Percentiles rank a stretch among this genome's conserved stretches.
These are phyloP conservation scores for Vitis rupestris DNA, from an alignment of 164 flowering plant genomes.

Conservation along the genomic window DNA sequence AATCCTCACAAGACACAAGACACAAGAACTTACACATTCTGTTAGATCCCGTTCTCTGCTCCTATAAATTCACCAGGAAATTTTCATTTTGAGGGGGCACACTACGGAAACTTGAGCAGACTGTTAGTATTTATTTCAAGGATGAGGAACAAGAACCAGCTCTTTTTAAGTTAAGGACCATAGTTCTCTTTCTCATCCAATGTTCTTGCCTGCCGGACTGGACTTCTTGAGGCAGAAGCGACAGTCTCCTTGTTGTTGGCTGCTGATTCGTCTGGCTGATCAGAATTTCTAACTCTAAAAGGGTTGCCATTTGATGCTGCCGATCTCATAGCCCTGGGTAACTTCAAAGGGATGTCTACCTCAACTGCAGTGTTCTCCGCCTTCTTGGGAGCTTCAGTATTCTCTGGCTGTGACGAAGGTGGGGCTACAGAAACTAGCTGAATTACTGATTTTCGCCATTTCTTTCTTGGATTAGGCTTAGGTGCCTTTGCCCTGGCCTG, in stretches of 20 bases:
- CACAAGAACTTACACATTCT: no score
- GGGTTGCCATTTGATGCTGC: conserved; percentile 40
- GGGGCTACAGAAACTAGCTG: conserved; percentile 66
- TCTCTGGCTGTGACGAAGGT: conserved; percentile 37
- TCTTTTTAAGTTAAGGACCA: conserved; percentile 9
- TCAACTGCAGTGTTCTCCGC: conserved; percentile 20
- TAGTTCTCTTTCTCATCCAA: conserved; percentile 73
- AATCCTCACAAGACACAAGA: no score
- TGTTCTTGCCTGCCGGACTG: conserved; percentile 34
- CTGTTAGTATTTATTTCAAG: no score
- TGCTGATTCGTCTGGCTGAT: conserved; percentile 27
- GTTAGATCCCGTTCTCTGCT: no score
- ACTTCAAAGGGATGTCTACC: conserved; percentile 35
- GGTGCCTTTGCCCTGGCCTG: conserved; percentile 70
- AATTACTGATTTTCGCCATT: no score
- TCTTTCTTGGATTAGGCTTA: conserved; percentile 27
- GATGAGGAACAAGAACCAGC: no score
- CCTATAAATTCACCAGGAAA: no score
- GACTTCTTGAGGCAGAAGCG: conserved; percentile 32
- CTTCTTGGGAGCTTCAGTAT: conserved; percentile 20
- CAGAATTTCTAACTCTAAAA: conserved; percentile 69
- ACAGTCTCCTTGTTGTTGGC: conserved; percentile 34
- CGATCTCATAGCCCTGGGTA: conserved; percentile 81
- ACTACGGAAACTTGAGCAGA: no score
- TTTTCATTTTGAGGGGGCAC: no score